A percentile compares a stretch with the other conserved stretches of the same genome.
Evolutionary conservation across 768 basidiomycete genomes (phyloP).

Genomic region (Cubamyces sp.): DNA sequence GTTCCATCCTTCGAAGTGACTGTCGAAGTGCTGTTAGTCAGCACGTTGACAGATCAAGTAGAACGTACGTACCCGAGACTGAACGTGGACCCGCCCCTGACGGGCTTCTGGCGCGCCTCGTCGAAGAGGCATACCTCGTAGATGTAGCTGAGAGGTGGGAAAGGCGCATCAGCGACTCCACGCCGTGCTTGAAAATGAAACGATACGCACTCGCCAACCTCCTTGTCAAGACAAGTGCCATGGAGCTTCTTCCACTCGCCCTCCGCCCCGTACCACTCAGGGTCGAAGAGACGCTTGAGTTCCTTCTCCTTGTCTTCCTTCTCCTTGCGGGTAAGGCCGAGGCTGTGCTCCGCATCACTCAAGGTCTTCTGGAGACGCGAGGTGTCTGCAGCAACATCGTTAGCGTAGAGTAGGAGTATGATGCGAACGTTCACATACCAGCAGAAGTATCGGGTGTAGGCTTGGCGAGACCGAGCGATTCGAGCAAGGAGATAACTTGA

Average conservation of each 20-base stretch:
- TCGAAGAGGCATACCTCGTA: conserved; percentile 95
- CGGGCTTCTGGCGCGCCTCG: conserved; percentile 86
- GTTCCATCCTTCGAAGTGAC: conserved; percentile 85
- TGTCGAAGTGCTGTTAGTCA: conserved; percentile 34
- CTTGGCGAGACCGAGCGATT: conserved; percentile 61
- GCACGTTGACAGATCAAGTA: not conserved
- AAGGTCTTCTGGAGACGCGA: conserved; percentile 65
- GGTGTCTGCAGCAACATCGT: conserved; percentile 46
- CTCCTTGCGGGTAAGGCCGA: conserved; percentile 56
- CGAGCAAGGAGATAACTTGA: conserved; percentile 62
- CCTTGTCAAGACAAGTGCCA: conserved; percentile 74
- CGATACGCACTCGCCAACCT: conserved; percentile 84
- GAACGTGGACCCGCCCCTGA: conserved; percentile 71
- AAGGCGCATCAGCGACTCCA: not conserved
- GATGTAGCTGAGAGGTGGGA: conserved; percentile 64
- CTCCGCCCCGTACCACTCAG: conserved; percentile 68
- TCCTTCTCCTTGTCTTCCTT: conserved; percentile 59
- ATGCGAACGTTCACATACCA: conserved; percentile 37
- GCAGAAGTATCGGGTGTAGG: conserved; percentile 42
- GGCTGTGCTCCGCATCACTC: conserved; percentile 62
- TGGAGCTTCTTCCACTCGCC: conserved; percentile 98
- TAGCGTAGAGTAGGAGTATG: not conserved
- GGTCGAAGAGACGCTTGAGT: conserved; percentile 66
- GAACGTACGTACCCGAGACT: conserved; percentile 75
- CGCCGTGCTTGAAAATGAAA: not conserved